Evolutionary conservation across 441 rosid genomes (phyloP), one percentile per base, ranked within the genome.

Genomic region (Gossypium schwendimanii): DNA sequence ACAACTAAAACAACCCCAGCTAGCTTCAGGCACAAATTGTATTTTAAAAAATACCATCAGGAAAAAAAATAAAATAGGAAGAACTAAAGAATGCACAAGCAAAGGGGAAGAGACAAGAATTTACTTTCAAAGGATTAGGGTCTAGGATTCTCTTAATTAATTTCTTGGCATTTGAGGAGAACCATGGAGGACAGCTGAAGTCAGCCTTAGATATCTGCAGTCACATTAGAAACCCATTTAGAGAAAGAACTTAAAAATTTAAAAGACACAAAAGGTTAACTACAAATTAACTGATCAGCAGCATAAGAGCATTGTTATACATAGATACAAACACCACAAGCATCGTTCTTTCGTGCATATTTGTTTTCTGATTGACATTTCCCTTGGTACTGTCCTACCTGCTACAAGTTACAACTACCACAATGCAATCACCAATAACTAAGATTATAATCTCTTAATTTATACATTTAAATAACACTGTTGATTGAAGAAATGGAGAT

Each of bases 101-200:
- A 3, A 45, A 63, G 55, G 70, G 9, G 12, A 59, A 57, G 69
- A 59, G 58, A 63, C 52, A 59, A 69, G 58, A 23, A 60, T 81
- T 68, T 89, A 95, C 99, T 10, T 92, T 95, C 17, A 76, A 76
- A 18, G 99, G 97, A 86, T 82, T 93, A 58, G 97, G 99, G 79
- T 95, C 98, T 75, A 95, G 79, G 78, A 95, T 95, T 80, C 88
- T 91, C 78, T 86, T 87, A 61, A 91, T 95, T 75, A 95, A 78
- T 81, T 93, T 93, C 85, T 90, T 95, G n/a, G 92, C 96, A 81
- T 95, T 93, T 60, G 99, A 77, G 18, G 98, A 95, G 83, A 95
- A 95, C 98, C 99, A 95, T n/a, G 99, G 97, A 71, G 99, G 97
- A 72, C 90, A 90, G 10, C 87, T 85, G 83, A 91, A 95, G 36